Percentiles rank a stretch among this genome's conserved stretches.
phyloP scores from a whole-genome alignment of 352 stramenopile species.

The Blastocystis sp. region DNA sequence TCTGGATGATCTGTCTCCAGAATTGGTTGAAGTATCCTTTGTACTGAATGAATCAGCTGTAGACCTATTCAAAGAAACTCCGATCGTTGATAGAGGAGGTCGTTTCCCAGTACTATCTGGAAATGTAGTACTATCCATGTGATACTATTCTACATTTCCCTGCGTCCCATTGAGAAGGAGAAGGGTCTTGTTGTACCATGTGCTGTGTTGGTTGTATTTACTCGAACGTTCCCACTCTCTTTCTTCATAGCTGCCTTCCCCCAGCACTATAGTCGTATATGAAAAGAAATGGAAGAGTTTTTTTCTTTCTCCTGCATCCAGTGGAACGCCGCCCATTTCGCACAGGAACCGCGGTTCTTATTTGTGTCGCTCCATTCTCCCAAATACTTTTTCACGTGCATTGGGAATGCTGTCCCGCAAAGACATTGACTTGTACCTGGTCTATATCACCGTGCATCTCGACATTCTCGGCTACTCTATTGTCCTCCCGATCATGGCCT shows the following conservation, averaged over 20 bases:
- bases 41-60: background rate
- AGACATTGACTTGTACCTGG: conserved; percentile 19
- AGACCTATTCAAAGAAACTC: conserved; percentile 23
- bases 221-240: no score
- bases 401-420: conserved; percentile 44
- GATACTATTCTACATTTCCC: no score
- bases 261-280: no score
- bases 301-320: no score
- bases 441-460: conserved; percentile 39
- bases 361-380: no score
- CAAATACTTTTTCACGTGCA: background rate
- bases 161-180: no score
- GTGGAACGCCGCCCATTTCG: no score
- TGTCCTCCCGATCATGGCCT: conserved; percentile 43
- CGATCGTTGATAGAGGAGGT: background rate
- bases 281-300: no score
- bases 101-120: background rate
- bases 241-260: no score
- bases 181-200: no score
- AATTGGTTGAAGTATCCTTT: background rate
- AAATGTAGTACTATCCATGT: background rate
- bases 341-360: no score
- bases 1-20: background rate
- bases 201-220: no score
- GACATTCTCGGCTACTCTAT: conserved; percentile 54